Percentiles rank a stretch among this genome's conserved stretches.
Conservation (phyloP, 257 asterid genomes). For the Mitragyna speciosa region DNA sequence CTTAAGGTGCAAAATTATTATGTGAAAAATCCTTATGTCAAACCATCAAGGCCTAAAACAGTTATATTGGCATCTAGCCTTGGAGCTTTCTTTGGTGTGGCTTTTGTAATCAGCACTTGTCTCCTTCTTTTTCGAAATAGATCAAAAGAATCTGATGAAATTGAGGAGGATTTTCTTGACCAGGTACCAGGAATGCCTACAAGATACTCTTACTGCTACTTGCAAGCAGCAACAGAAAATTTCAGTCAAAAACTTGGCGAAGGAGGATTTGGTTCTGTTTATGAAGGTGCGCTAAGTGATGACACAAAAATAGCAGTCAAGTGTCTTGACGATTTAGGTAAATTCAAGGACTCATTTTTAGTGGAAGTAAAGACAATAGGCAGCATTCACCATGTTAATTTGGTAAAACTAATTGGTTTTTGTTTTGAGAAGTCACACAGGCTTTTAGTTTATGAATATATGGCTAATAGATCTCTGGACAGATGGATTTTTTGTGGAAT, state of each 20-base stretch:
- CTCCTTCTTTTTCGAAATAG: background rate
- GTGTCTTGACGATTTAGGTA: conserved; percentile 9
- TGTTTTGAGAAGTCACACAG: conserved; percentile 18
- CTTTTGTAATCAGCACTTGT: background rate
- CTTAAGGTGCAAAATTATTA: conserved; percentile 30
- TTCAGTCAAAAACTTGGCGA: background rate
- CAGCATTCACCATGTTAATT: conserved; percentile 28
- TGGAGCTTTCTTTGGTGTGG: background rate
- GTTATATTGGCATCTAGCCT: background rate
- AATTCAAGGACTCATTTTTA: conserved; percentile 12
- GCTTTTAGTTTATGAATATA: conserved; percentile 28
- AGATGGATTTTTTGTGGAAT: conserved; percentile 20
- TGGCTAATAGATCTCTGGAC: conserved; percentile 32
- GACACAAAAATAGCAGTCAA: conserved; percentile 28
- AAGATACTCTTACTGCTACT: too few relatives aligned
- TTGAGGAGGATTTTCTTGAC: background rate
- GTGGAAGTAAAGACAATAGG: conserved; percentile 24
- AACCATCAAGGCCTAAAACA: background rate
- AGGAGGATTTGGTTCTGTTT: conserved; percentile 25
- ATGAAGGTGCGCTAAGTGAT: conserved; percentile 14
- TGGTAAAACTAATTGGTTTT: conserved; percentile 29
- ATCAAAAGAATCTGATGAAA: conserved; percentile 3
- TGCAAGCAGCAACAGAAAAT: too few relatives aligned
- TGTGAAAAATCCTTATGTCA: background rate
- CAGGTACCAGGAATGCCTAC: too few relatives aligned